Conservation (phyloP, 2,329 filamentous ascomycete genomes). For the Ceratocystis papillata region DNA sequence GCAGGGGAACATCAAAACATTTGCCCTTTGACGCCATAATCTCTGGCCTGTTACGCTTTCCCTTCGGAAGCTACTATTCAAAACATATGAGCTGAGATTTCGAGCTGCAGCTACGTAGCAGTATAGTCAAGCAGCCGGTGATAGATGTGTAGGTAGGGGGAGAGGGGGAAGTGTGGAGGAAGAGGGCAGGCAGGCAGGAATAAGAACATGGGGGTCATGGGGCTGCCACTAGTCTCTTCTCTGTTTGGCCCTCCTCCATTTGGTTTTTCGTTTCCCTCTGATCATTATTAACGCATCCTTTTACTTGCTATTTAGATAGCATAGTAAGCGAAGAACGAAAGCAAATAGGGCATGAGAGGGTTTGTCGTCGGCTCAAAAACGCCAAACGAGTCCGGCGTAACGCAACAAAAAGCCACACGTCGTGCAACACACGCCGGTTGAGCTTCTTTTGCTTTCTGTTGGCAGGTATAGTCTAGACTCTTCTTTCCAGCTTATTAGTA, state of each 20-base stretch:
- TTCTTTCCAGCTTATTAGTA: too few species aligned
- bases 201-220: background rate
- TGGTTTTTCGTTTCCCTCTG: too few species aligned
- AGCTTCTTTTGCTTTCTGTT: background rate
- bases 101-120: background rate
- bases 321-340: background rate
- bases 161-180: background rate
- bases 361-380: background rate
- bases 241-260: background rate
- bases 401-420: conserved; percentile 3
- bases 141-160: background rate
- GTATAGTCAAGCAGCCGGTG: background rate
- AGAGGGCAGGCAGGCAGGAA: background rate
- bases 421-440: background rate
- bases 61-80: background rate
- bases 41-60: background rate
- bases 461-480: background rate
- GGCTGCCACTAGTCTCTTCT: background rate
- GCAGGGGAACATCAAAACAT: background rate
- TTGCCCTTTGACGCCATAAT: background rate
- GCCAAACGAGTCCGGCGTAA: background rate
- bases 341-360: background rate
- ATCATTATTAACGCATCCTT: too few species aligned
- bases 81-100: background rate
- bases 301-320: too few species aligned